phyloP scores from a whole-genome alignment of 2,329 filamentous ascomycete genomes.

The Penicillium sp. region DNA sequence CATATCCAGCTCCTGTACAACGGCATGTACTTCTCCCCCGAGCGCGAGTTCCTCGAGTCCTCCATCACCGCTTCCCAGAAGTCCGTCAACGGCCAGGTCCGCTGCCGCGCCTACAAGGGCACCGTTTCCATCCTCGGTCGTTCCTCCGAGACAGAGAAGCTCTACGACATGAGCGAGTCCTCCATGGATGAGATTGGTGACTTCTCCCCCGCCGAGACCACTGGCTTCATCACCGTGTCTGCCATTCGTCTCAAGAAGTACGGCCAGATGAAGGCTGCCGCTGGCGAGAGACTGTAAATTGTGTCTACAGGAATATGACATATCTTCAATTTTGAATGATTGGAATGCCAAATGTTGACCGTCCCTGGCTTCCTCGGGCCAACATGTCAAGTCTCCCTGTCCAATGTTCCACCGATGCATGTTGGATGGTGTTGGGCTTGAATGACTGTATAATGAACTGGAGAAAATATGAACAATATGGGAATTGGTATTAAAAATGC shows the following conservation, averaged over 20 bases:
- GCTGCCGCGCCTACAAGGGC: constrained; percentile 67
- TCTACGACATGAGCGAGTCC: constrained; percentile 65
- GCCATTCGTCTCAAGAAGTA: constrained; percentile 45
- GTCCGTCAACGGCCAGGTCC: constrained; percentile 60
- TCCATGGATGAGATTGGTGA: constrained; percentile 70
- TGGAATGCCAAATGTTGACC: constrained; percentile 22
- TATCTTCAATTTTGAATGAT: constrained; percentile 5
- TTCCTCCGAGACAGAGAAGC: constrained; percentile 66
- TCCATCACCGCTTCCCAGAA: constrained; percentile 26
- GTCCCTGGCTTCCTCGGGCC: constrained; percentile 19
- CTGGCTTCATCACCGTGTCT: constrained; percentile 55
- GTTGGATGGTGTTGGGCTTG: constrained; percentile 12
- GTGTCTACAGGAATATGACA: constrained; percentile 1
- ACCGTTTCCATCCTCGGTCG: constrained; percentile 50
- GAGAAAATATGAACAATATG: constrained; percentile 17
- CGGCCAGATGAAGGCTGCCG: constrained; percentile 40
- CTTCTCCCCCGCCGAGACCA: constrained; percentile 65
- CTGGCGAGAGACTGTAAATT: constrained; percentile 33
- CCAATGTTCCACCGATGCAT: constrained; percentile 10
- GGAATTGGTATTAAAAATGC: constrained; percentile 9
- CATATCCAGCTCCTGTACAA: constrained; percentile 24
- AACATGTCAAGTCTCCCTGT: constrained; percentile 8
- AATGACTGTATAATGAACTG: constrained; percentile 30
- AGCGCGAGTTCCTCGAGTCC: constrained; percentile 66
- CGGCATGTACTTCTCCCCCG: constrained; percentile 62